Evolutionary conservation across 441 rosid species (phyloP), one percentile per base, ranked within the genome.

Genomic region (Macaranga tanarius): DNA sequence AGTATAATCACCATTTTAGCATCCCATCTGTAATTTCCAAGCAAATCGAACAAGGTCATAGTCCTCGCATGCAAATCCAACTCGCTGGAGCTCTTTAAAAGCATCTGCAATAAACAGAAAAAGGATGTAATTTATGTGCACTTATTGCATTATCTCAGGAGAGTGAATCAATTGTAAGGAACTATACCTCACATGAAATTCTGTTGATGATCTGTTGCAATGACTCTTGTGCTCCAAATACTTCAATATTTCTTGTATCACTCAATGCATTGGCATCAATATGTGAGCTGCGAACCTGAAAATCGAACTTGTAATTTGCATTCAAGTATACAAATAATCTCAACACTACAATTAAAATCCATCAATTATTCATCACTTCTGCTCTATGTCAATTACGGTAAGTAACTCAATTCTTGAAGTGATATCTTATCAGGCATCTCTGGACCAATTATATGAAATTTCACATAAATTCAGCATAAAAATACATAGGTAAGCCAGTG

Each of bases 1-100:
- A 93, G 90, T 50, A 85, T 78, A 73, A 93, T 63, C 55, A 68
- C 90, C 71, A 88, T 56, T 82, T 93, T 91, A 23, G 89, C 92
- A 73, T 86, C 97, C 98, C 97, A 93, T 77, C 79, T 76, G 70
- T 86, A 87, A 48, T 73, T 82, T 62, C 84, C 83, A 42, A 93
- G 86, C 77, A 77, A 80, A 80, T 90, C 89, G 23, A 93, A 86
- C 79, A 87, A 47, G 68, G 23, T 45, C 87, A 91, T 83, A 51
- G 93, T 88, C 69, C 86, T 80, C 0, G 74, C n/a, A 26, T 84
- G 91, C 60, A 83, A 72, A 72, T 88, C 79, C 28, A 69, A 81
- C 58, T 77, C 77, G 26, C 76, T 77, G 34, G 72, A 73, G 76
- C 77, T 76, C 71, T 79, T 82, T 69, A 83, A 57, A 47, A 80